Evolutionary conservation across 176 grass and related monocot species (phyloP).

Genomic region (Elaeis guineensis): DNA sequence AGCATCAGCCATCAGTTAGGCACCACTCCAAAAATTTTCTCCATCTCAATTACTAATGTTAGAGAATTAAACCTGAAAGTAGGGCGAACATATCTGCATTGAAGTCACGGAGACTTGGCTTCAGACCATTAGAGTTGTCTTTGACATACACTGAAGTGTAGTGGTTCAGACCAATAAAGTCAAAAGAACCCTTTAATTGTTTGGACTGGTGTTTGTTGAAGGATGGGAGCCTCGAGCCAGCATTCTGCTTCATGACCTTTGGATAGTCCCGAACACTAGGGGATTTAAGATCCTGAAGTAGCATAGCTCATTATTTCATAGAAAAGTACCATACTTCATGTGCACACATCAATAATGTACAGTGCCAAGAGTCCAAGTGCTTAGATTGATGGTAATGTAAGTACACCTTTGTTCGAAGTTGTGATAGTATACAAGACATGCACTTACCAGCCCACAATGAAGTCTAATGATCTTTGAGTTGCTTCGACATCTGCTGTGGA

Average conservation of each 20-base stretch:
- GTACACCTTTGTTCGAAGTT: too few species aligned
- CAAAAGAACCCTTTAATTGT: slow-evolving; percentile 28
- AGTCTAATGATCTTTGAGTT: background rate
- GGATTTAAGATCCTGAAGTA: slow-evolving; percentile 44
- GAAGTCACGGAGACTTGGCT: slow-evolving; percentile 26
- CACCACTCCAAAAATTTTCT: background rate
- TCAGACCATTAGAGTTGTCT: slow-evolving; percentile 12
- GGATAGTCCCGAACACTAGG: slow-evolving; percentile 51
- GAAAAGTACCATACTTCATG: background rate
- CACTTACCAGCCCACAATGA: slow-evolving; percentile 6
- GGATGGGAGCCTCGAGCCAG: slow-evolving; percentile 32
- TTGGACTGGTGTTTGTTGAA: slow-evolving; percentile 34
- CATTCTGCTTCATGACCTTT: slow-evolving; percentile 38
- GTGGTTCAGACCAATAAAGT: slow-evolving; percentile 67
- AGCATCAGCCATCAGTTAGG: background rate
- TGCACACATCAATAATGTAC: too few species aligned
- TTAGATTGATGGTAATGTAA: too few species aligned
- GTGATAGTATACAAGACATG: background rate
- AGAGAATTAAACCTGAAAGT: slow-evolving; percentile 38
- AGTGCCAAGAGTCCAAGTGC: too few species aligned
- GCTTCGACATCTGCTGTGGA: slow-evolving; percentile 25
- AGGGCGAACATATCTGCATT: slow-evolving; percentile 30
- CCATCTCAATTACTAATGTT: background rate
- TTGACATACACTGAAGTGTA: slow-evolving; percentile 58
- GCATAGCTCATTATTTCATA: background rate